These are phyloP conservation scores for Saccharomycopsis synnaedendra DNA, from an alignment of 805 yeast species.

Conservation along the genomic window DNA sequence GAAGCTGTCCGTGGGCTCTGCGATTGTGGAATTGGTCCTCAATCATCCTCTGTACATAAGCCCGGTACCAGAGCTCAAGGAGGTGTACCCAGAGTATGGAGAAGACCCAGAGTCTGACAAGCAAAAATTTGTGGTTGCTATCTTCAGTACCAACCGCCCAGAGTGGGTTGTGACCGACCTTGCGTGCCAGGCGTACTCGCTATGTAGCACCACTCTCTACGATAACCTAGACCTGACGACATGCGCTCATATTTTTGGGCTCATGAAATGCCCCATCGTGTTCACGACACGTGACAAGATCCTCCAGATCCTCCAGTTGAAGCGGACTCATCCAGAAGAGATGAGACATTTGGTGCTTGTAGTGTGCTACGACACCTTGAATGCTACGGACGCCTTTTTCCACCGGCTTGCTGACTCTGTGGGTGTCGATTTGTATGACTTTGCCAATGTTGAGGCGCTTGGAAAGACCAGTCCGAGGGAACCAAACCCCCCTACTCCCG, in stretches of 20 bases:
- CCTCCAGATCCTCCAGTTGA: slow-evolving; percentile 28
- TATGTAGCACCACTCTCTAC: slow-evolving; percentile 39
- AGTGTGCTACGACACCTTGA: slow-evolving; percentile 16
- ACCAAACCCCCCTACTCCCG: slow-evolving; percentile 23
- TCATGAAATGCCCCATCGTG: slow-evolving; percentile 35
- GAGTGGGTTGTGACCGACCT: slow-evolving; percentile 58
- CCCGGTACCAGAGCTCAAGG: slow-evolving; percentile 3
- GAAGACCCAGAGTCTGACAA: slow-evolving; percentile 18
- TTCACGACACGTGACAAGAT: slow-evolving; percentile 35
- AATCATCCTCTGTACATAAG: slow-evolving; percentile 15
- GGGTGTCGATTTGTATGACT: slow-evolving; percentile 25
- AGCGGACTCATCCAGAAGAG: slow-evolving; percentile 18
- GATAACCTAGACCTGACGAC: slow-evolving; percentile 50
- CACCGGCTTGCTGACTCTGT: slow-evolving; percentile 2
- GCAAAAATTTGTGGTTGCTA: slow-evolving; percentile 29
- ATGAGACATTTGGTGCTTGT: slow-evolving; percentile 13
- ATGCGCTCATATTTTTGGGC: slow-evolving; percentile 24
- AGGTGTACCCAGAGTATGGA: slow-evolving; percentile 17
- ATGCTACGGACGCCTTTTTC: slow-evolving; percentile 2
- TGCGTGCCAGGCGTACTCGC: slow-evolving; percentile 50
- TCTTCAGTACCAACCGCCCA: slow-evolving; percentile 38
- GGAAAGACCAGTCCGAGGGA: slow-evolving; percentile 24
- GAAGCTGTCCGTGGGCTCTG: slow-evolving; percentile 28
- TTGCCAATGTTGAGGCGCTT: slow-evolving; percentile 22
- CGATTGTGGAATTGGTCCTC: slow-evolving; percentile 23